A percentile compares a stretch with the other conserved stretches of the same genome.
phyloP scores from a whole-genome alignment of 805 yeast species.

The Kazachstania kunashirensis region DNA sequence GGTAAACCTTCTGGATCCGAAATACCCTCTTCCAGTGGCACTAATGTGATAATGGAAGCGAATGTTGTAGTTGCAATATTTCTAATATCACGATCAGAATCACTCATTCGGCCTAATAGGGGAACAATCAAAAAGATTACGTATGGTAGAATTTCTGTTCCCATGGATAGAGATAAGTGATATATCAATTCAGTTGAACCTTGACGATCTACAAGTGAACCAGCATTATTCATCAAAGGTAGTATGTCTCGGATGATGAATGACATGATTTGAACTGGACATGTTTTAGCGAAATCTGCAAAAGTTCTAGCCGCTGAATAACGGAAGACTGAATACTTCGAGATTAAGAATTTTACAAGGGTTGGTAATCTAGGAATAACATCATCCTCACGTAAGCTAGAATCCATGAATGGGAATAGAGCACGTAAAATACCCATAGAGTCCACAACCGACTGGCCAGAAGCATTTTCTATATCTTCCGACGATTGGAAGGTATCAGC shows the following conservation, averaged over 20 bases:
- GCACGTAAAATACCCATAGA: conserved; percentile 75
- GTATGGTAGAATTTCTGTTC: conserved; percentile 80
- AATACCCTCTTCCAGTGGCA: conserved; percentile 95
- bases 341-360: conserved; percentile 45
- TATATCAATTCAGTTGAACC: conserved; percentile 90
- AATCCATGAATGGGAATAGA: conserved; percentile 51
- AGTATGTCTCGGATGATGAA: conserved; percentile 66
- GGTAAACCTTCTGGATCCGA: conserved; percentile 94
- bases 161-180: conserved; percentile 80
- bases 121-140: conserved; percentile 94
- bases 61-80: conserved; percentile 88
- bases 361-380: conserved; percentile 46
- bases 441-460: conserved; percentile 78
- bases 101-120: conserved; percentile 95
- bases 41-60: conserved; percentile 90
- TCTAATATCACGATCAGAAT: conserved; percentile 80
- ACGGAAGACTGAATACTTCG: conserved; percentile 72
- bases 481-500: conserved; percentile 21
- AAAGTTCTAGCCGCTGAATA: conserved; percentile 86
- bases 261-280: conserved; percentile 66
- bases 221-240: conserved; percentile 73
- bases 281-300: conserved; percentile 62
- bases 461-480: conserved; percentile 11
- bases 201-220: conserved; percentile 63
- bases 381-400: conserved; percentile 36